Conservation (phyloP, 768 basidiomycete genomes). For the Leccinum longicurvipes region DNA sequence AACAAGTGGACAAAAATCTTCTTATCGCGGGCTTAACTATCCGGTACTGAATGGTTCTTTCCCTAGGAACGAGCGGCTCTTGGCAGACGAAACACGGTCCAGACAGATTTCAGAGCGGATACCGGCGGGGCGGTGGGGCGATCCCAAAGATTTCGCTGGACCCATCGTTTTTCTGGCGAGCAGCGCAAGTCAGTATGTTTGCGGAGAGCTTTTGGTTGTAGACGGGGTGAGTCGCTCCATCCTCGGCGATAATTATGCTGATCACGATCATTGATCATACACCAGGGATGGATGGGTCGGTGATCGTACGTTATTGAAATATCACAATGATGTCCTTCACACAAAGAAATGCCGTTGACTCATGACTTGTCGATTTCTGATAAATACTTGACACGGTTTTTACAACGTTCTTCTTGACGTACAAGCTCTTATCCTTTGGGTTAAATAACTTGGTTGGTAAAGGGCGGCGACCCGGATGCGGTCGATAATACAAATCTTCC, state of each 20-base stretch:
- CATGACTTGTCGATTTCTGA: background rate
- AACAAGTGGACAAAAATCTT: background rate
- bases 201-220: constrained; percentile 63
- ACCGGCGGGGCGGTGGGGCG: constrained; percentile 66
- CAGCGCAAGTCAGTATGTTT: constrained; percentile 62
- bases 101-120: constrained; percentile 71
- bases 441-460: constrained; percentile 1
- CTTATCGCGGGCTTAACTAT: constrained; percentile 7
- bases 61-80: constrained; percentile 60
- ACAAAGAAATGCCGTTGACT: background rate
- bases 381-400: background rate
- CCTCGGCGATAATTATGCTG: background rate
- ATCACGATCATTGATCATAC: constrained; percentile 7
- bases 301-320: constrained; percentile 13
- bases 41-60: constrained; percentile 12
- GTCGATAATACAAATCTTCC: constrained; percentile 4
- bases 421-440: constrained; percentile 10
- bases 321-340: background rate
- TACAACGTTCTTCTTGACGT: constrained; percentile 14
- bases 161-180: constrained; percentile 65
- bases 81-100: constrained; percentile 56
- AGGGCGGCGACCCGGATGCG: constrained; percentile 3
- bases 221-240: constrained; percentile 54
- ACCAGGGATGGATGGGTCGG: constrained; percentile 64
- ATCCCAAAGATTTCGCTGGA: constrained; percentile 64